A percentile compares a stretch with the other conserved stretches of the same genome.
These are phyloP conservation scores for Camellia granthamiana DNA, from an alignment of 148 eudicot genomes.

Conservation along the genomic window DNA sequence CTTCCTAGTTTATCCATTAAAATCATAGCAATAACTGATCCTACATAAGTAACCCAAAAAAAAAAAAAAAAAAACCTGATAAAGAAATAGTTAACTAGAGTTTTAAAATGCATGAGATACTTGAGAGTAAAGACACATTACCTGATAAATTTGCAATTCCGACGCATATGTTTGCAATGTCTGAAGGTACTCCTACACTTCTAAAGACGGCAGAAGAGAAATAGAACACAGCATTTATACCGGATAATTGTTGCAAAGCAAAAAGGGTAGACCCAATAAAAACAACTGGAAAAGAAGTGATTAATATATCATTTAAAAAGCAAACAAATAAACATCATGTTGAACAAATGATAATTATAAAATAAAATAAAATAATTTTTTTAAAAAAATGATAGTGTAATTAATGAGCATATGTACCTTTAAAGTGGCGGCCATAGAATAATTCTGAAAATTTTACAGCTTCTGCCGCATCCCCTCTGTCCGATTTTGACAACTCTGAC, in stretches of 20 bases:
- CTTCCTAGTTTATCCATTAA: slow-evolving; percentile 93
- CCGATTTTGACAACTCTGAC: slow-evolving; percentile 67
- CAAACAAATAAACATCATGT: not conserved
- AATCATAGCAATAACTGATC: slow-evolving; percentile 65
- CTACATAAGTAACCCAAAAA: slow-evolving; percentile 28
- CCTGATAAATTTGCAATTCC: slow-evolving; percentile 78
- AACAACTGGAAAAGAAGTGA: slow-evolving; percentile 59
- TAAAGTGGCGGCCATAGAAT: slow-evolving; percentile 59
- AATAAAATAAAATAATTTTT: not conserved
- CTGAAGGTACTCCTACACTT: slow-evolving; percentile 73
- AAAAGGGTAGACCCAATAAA: slow-evolving; percentile 73
- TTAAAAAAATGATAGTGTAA: not conserved
- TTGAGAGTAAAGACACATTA: slow-evolving; percentile 11
- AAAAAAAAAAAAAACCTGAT: not conserved
- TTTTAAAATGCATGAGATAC: not conserved
- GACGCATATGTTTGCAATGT: slow-evolving; percentile 60
- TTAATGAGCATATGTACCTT: slow-evolving; percentile 30
- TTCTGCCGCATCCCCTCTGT: slow-evolving; percentile 66
- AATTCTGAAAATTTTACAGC: slow-evolving; percentile 55
- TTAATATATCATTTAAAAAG: not conserved
- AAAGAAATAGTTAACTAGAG: not conserved
- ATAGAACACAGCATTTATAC: slow-evolving; percentile 91
- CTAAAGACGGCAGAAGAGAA: slow-evolving; percentile 86
- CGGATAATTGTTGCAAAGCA: slow-evolving; percentile 89
- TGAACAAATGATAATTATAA: not conserved